Evolutionary conservation across 2,329 filamentous ascomycete species (phyloP), one percentile per base, ranked within the genome.

Genomic region (Mycogone perniciosa): DNA sequence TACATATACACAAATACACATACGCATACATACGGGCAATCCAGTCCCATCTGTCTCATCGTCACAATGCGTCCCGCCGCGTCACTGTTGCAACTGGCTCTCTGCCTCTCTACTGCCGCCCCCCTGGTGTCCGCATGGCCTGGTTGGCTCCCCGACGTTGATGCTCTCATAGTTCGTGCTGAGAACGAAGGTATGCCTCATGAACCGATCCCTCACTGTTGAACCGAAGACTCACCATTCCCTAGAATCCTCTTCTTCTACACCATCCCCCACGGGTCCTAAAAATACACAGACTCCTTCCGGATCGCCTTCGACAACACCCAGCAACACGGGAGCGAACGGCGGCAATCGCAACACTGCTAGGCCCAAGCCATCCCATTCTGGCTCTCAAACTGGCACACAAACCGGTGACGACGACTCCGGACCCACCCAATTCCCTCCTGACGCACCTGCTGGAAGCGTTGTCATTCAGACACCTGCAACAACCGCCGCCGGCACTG

Each of bases 121-220:
- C 71, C 75, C 11, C 57, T 79, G 26, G 73, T 73, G n/a, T 72
- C 76, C 48, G 79, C 74, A 51, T 82, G 79, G 80, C 75, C 79
- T 20, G 67, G 64, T 55, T 81, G 76, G 74, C 66, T 82, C 35
- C 79, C 79, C 13, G 72, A 77, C 9, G 44, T 74, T 34, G 75
- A 82, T 56, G 62, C 74, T 10, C 62, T 85, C 34, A 67, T 83
- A 38, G 78, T 77, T 45, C 73, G 77, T 53, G 70, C 71, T 55
- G 69, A 76, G 55, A 64, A 67, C 41, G 63, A 57, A 31, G 20
- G 20, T 20, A 20, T 20, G 20, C 20, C 20, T 20, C 20, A 53
- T 51, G 59, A 50, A 57, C 45, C 45, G 51, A 7, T 33, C 35
- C 9, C 34, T 27, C 39, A 4, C 50, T n/a, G 42, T 38, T 20